Evolutionary conservation across 352 stramenopile species (phyloP).

Genomic region (Phytopythium boreale): DNA sequence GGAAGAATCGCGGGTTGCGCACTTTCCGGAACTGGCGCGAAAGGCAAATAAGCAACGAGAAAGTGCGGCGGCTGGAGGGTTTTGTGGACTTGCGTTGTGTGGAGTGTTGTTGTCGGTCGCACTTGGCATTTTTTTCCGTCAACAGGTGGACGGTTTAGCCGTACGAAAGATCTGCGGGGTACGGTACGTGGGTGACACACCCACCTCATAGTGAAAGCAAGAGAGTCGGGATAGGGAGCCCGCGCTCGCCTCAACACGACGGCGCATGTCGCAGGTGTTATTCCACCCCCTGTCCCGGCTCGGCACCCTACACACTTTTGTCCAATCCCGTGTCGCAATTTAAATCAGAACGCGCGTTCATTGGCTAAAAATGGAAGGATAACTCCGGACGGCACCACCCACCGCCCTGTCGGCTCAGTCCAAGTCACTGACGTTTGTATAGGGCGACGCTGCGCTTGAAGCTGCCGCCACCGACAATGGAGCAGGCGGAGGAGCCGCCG

Average conservation of each 20-base stretch:
- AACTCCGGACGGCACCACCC: not conserved
- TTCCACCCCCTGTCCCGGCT: not conserved
- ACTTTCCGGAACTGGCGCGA: no score
- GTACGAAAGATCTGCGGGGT: not conserved
- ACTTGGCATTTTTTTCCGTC: not conserved
- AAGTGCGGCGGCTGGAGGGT: no score
- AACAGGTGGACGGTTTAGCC: no score
- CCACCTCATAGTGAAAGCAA: not conserved
- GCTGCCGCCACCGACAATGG: not conserved
- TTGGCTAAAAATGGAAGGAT: slow-evolving; percentile 10
- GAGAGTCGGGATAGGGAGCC: not conserved
- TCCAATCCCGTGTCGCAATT: not conserved
- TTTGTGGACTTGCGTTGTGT: no score
- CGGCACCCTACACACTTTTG: not conserved
- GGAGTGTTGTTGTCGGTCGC: not conserved
- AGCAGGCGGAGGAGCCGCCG: not conserved
- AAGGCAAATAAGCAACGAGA: no score
- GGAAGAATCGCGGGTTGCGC: no score
- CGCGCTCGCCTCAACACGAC: not conserved
- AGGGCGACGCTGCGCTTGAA: slow-evolving; percentile 6
- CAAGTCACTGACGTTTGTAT: slow-evolving; percentile 37
- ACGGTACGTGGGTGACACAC: not conserved
- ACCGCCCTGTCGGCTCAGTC: slow-evolving; percentile 27
- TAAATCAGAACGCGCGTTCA: not conserved
- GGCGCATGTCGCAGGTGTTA: not conserved